Evolutionary conservation across 441 rosid genomes (phyloP).

Genomic region (Isatis lusitanica): DNA sequence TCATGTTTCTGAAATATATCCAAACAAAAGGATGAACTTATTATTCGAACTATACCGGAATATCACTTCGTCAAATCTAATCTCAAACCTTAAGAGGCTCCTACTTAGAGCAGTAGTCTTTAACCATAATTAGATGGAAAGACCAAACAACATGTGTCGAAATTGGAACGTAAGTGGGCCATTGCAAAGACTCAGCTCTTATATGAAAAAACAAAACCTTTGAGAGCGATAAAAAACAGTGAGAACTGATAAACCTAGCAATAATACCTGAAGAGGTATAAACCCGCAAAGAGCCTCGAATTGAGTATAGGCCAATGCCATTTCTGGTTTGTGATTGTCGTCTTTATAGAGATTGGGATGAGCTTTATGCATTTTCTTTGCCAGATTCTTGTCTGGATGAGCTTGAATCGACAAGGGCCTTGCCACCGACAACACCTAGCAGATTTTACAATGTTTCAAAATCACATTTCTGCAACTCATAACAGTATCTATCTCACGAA

Average conservation of each 20-base stretch:
- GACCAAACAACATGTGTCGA: not conserved
- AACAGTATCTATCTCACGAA: not conserved
- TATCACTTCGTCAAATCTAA: not conserved
- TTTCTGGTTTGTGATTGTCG: slow-evolving; percentile 94
- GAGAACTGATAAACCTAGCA: not conserved
- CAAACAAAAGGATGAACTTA: not conserved
- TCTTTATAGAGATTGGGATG: slow-evolving; percentile 82
- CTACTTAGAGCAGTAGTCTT: not conserved
- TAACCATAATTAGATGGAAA: not conserved
- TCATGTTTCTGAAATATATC: not conserved
- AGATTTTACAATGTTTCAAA: not conserved
- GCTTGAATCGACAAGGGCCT: slow-evolving; percentile 95
- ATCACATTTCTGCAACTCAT: slow-evolving; percentile 12
- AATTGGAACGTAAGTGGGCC: slow-evolving; percentile 8
- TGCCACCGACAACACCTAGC: slow-evolving; percentile 84
- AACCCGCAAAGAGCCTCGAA: slow-evolving; percentile 92
- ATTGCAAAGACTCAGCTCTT: not conserved
- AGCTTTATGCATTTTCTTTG: slow-evolving; percentile 69
- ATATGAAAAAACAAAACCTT: not conserved
- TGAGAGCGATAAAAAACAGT: not conserved
- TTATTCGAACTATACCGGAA: not conserved
- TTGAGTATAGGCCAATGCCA: slow-evolving; percentile 94
- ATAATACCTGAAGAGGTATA: slow-evolving; percentile 61
- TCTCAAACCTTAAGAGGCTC: not conserved
- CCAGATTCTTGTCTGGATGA: slow-evolving; percentile 88